Evolutionary conservation across 257 asterid genomes (phyloP).

Genomic region (Cinchona pubescens): DNA sequence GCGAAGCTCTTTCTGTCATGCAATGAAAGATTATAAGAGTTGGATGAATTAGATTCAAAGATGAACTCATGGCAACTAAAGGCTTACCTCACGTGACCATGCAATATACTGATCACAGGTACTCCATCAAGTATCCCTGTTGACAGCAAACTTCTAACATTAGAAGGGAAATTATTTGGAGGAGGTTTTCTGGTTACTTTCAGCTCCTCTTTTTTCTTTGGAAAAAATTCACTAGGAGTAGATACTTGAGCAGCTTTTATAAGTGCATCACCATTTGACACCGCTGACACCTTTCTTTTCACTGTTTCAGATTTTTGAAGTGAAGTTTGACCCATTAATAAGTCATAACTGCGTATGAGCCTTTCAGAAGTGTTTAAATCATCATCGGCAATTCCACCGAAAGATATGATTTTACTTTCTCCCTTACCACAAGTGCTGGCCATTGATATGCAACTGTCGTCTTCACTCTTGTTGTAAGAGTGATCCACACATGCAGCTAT

Average conservation of each 20-base stretch:
- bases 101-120: constrained; percentile 30
- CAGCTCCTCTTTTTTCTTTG: constrained; percentile 22
- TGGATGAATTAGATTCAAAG: constrained; percentile 4
- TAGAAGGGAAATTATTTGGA: constrained; percentile 30
- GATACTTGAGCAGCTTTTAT: constrained; percentile 14
- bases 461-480: constrained; percentile 8
- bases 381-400: constrained; percentile 25
- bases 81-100: constrained; percentile 29
- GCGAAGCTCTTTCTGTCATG: constrained; percentile 32
- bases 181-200: constrained; percentile 24
- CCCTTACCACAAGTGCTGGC: constrained; percentile 23
- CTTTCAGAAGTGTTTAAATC: constrained; percentile 23
- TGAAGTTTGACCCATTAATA: constrained; percentile 24
- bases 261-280: constrained; percentile 19
- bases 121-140: constrained; percentile 34
- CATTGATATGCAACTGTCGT: constrained; percentile 14
- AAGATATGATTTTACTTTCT: constrained; percentile 28
- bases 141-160: constrained; percentile 33
- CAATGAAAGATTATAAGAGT: constrained; percentile 8
- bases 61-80: constrained; percentile 5
- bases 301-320: constrained; percentile 19
- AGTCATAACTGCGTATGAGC: constrained; percentile 30
- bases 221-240: constrained; percentile 10
- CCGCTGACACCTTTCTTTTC: constrained; percentile 11
- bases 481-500: constrained; percentile 13